Evolutionary conservation across 2,329 filamentous ascomycete genomes (phyloP), one percentile per base, ranked within the genome.

Genomic region (Phyllosticta citriasiana): DNA sequence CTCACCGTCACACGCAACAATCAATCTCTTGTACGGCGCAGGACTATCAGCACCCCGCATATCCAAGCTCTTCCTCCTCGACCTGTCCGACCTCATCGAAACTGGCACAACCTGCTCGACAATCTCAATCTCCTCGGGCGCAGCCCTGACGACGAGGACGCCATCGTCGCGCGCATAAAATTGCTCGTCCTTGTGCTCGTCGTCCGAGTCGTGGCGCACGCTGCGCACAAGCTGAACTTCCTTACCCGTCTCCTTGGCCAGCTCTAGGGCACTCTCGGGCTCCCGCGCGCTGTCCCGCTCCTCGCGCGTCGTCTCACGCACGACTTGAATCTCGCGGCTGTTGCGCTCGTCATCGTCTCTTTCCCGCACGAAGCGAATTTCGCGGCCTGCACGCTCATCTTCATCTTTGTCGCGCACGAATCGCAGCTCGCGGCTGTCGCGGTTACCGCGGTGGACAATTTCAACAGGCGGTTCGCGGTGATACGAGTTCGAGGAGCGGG

Each of bases 1-100:
- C 66, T 59, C 63, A 65, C 73, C 73, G 65, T 75, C 73, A 65
- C 73, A 75, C 27, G 72, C 73, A 53, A 75, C 72, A 59, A 75
- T 73, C 56, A 75, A 61, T 59, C 73, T 69, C 65, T 75, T 75
- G n/a, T 47, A 64, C 35, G 53, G 35, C 55, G 54, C 33, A 30
- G 56, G 53, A 12, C 57, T 56, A 2, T 53, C 60, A 40, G 60
- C 60, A 6, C 54, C 59, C 26, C 59, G 35, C 59, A 61, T 56
- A 53, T 61, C 59, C 59, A 61, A 50, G 25, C 59, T 61, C 10
- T 16, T 54, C 59, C 55, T 61, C 47, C 59, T 35, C 1, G 33
- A 40, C 33, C 33, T 40, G 33, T 40, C 33, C 33, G 33, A 40
- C 47, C 59, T 61, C 26, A 53, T 54, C 22, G 26, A 24, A 19